These are phyloP conservation scores for Daldinia eschscholtzii DNA, from an alignment of 2,329 filamentous ascomycete genomes.

Conservation along the genomic window DNA sequence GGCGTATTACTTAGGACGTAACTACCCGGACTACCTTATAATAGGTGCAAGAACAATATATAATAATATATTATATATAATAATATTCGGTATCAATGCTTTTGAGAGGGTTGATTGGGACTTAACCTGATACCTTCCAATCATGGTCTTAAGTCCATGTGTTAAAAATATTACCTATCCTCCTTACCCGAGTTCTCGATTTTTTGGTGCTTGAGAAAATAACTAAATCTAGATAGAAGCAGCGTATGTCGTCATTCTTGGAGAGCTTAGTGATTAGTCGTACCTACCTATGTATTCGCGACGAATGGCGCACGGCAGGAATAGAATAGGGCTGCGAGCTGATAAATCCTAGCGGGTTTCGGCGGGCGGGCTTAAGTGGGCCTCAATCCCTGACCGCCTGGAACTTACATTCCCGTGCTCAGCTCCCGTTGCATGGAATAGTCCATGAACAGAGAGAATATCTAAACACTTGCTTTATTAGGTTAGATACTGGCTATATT, in stretches of 20 bases:
- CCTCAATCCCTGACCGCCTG: conserved; percentile 8
- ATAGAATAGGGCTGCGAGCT: conserved; percentile 36
- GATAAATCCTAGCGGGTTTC: conserved; percentile 36
- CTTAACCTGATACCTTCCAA: not conserved
- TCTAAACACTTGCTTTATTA: conserved; percentile 25
- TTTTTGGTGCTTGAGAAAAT: not conserved
- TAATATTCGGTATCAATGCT: not conserved
- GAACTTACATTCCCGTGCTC: conserved; percentile 11
- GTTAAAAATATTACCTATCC: not conserved
- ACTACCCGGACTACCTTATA: not conserved
- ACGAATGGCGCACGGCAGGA: conserved; percentile 4
- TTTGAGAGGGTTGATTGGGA: not conserved
- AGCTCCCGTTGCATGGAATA: not conserved
- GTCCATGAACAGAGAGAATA: conserved; percentile 1
- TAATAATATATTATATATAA: not conserved
- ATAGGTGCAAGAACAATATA: too few relatives aligned
- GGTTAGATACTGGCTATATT: conserved; percentile 18
- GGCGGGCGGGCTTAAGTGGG: conserved; percentile 35
- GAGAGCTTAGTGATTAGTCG: not conserved
- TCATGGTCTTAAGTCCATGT: not conserved
- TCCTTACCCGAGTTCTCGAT: not conserved
- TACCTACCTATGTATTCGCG: not conserved
- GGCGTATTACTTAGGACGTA: too few relatives aligned
- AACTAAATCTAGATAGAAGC: conserved; percentile 1
- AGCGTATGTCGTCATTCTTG: conserved; percentile 2